Conservation (phyloP, 23 red algal genomes). For the Agarophyton chilense region DNA sequence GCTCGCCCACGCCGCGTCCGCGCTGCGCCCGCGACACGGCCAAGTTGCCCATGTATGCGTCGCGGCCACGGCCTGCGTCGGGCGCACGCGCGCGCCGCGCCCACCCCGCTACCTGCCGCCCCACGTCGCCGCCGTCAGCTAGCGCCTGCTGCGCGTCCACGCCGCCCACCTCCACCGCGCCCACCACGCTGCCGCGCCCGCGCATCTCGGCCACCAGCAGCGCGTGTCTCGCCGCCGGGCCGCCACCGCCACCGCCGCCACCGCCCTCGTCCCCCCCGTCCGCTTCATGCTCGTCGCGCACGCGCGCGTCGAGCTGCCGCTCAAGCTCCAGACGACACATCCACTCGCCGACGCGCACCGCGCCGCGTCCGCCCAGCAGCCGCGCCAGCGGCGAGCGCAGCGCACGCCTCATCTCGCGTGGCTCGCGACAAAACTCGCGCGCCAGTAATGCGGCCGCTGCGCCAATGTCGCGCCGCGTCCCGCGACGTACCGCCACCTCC, state of each 20-base stretch:
- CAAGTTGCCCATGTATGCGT: conserved; percentile 67
- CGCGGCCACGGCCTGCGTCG: background rate
- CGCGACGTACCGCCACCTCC: background rate
- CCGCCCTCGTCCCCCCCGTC: background rate
- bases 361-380: background rate
- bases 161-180: conserved; percentile 58
- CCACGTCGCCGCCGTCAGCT: background rate
- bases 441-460: too few species aligned
- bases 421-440: background rate
- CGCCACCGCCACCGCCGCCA: background rate
- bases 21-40: conserved; percentile 17
- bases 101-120: background rate
- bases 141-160: conserved; percentile 14
- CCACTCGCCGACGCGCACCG: background rate
- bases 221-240: background rate
- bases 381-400: background rate
- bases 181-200: conserved; percentile 13
- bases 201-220: conserved; percentile 23
- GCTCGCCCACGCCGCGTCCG: conserved; percentile 29
- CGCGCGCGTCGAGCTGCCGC: background rate
- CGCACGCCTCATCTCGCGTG: background rate
- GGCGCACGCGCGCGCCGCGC: background rate
- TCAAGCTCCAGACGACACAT: background rate
- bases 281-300: background rate
- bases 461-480: background rate